Conservation (phyloP, 495 filamentous ascomycete genomes). For the Aspergillus cavernicola region DNA sequence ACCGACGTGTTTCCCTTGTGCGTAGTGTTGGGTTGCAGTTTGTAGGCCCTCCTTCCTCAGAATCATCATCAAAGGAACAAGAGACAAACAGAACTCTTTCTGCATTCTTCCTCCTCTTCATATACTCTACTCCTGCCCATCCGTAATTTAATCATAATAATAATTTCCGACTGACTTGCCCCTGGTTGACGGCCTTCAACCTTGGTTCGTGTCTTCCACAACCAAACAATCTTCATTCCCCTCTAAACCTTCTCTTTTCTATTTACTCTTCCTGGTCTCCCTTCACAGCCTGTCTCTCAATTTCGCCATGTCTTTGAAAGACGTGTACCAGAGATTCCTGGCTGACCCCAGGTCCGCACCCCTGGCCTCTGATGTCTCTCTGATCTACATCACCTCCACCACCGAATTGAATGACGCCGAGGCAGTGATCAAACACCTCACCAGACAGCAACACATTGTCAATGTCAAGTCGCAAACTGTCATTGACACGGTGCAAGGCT, state of each 20-base stretch:
- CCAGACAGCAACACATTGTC: slow-evolving; percentile 54
- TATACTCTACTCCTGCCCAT: not conserved
- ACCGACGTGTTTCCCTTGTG: not conserved
- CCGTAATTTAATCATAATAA: not conserved
- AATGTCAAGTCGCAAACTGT: slow-evolving; percentile 77
- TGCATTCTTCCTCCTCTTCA: not conserved
- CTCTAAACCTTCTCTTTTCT: not conserved
- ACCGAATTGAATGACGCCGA: slow-evolving; percentile 64
- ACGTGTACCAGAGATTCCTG: slow-evolving; percentile 75
- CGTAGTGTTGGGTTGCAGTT: not conserved
- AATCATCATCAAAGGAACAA: not conserved
- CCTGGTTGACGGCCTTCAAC: not conserved
- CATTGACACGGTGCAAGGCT: slow-evolving; percentile 66
- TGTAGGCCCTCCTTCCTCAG: not conserved
- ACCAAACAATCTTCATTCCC: slow-evolving; percentile 2
- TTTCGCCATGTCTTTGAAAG: slow-evolving; percentile 54
- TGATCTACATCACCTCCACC: slow-evolving; percentile 91
- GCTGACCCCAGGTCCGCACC: slow-evolving; percentile 60
- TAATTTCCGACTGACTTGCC: not conserved
- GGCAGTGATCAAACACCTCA: slow-evolving; percentile 75
- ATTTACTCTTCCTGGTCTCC: slow-evolving; percentile 14
- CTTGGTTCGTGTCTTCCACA: slow-evolving; percentile 17
- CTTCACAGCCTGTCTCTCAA: slow-evolving; percentile 14
- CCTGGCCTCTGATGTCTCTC: slow-evolving; percentile 66
- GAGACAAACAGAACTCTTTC: not conserved